phyloP scores from a whole-genome alignment of 495 filamentous ascomycete species.

The Aspergillus diversus region DNA sequence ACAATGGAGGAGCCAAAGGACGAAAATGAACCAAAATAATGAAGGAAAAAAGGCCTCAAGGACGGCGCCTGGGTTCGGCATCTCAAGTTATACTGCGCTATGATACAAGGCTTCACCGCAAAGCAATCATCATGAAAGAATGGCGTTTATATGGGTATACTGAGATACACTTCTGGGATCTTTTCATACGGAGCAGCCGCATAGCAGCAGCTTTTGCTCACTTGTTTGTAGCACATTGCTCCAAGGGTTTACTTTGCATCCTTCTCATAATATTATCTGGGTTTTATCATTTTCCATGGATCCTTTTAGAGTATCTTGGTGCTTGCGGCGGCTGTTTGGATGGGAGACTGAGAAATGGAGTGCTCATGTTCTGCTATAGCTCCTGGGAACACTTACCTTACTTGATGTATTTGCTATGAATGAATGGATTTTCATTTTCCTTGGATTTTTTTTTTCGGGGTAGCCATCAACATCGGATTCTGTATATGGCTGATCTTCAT shows the following conservation, averaged over 20 bases:
- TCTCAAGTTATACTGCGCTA: conserved; percentile 7
- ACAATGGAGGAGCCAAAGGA: not conserved
- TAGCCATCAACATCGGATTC: not conserved
- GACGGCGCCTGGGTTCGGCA: conserved; percentile 11
- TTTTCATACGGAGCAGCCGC: conserved; percentile 7
- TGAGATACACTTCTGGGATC: conserved; percentile 24
- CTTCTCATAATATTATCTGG: conserved; percentile 4
- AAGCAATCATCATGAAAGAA: conserved; percentile 15
- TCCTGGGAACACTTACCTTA: not conserved
- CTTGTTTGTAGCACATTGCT: conserved; percentile 15
- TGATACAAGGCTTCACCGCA: conserved; percentile 19
- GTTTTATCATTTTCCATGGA: not conserved
- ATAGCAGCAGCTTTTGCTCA: conserved; percentile 10
- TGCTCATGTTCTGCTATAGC: not conserved
- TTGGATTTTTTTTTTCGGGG: not conserved
- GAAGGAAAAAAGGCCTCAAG: conserved; percentile 3
- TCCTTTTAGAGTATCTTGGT: not conserved
- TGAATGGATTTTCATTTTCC: not conserved
- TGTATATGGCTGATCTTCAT: not conserved
- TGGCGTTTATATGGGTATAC: conserved; percentile 25
- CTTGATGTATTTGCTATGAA: not conserved
- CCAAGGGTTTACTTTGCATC: conserved; percentile 12
- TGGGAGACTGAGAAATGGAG: not conserved
- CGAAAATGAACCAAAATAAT: not conserved
- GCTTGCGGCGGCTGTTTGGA: not conserved